Conservation (phyloP, 495 filamentous ascomycete species). For the Chaetomium tenue region DNA sequence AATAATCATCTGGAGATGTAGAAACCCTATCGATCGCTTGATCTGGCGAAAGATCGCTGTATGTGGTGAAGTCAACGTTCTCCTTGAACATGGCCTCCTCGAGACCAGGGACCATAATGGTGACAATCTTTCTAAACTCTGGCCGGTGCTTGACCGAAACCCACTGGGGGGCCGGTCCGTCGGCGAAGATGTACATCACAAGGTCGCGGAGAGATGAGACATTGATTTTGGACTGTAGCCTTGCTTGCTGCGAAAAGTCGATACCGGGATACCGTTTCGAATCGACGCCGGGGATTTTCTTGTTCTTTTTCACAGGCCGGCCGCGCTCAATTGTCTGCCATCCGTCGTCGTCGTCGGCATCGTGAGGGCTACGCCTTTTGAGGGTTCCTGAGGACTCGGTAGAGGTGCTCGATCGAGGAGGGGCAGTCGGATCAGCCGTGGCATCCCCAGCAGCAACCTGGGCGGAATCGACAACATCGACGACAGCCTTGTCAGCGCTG, state of each 20-base stretch:
- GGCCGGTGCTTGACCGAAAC: constrained; percentile 73
- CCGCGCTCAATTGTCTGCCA: constrained; percentile 54
- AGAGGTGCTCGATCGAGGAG: constrained; percentile 19
- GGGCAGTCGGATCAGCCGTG: constrained; percentile 11
- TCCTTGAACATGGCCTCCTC: constrained; percentile 87
- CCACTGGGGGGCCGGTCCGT: constrained; percentile 82
- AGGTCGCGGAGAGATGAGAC: constrained; percentile 77
- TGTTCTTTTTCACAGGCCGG: constrained; percentile 51
- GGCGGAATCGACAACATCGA: neutral
- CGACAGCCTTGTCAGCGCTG: neutral
- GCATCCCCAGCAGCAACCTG: neutral
- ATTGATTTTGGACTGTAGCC: constrained; percentile 70
- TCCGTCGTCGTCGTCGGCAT: constrained; percentile 41
- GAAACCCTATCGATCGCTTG: constrained; percentile 36
- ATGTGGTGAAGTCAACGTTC: constrained; percentile 52
- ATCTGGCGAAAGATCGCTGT: constrained; percentile 37
- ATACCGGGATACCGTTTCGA: constrained; percentile 71
- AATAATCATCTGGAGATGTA: constrained; percentile 63
- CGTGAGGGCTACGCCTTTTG: constrained; percentile 46
- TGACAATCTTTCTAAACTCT: constrained; percentile 76
- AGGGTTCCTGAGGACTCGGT: constrained; percentile 31
- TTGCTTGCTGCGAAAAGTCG: constrained; percentile 61
- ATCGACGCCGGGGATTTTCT: constrained; percentile 54
- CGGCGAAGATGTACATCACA: constrained; percentile 84
- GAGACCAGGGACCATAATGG: constrained; percentile 91